A percentile compares a stretch with the other conserved stretches of the same genome.
phyloP scores from a whole-genome alignment of 768 basidiomycete species.

The Podaxis sp. region DNA sequence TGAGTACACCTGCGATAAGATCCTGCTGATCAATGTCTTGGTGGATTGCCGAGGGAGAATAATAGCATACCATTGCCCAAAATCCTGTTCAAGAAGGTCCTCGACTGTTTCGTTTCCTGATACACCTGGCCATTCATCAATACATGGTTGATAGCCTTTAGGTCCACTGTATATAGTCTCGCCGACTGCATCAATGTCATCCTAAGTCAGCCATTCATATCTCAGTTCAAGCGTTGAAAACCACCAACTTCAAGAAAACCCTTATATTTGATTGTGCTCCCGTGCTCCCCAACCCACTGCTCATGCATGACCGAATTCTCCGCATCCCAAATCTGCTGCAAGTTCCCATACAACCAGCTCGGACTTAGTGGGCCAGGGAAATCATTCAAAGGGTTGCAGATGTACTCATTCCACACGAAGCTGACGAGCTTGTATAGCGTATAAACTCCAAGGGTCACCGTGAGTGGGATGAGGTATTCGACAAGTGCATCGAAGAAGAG shows the following conservation, averaged over 20 bases:
- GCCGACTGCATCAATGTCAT: slow-evolving; percentile 23
- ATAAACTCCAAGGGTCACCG: slow-evolving; percentile 26
- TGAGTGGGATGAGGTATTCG: slow-evolving; percentile 22
- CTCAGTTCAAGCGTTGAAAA: neutral
- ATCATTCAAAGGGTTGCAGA: slow-evolving; percentile 40
- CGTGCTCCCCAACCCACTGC: slow-evolving; percentile 48
- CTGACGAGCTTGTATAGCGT: slow-evolving; percentile 30
- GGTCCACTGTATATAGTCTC: slow-evolving; percentile 58
- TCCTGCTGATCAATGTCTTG: too few species aligned
- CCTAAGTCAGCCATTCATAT: neutral
- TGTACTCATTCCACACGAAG: slow-evolving; percentile 31
- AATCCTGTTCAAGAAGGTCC: slow-evolving; percentile 38
- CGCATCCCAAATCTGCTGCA: slow-evolving; percentile 41
- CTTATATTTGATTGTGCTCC: slow-evolving; percentile 44
- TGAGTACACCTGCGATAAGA: slow-evolving; percentile 41
- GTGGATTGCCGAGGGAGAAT: neutral
- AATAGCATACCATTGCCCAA: slow-evolving; percentile 39
- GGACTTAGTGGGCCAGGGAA: slow-evolving; percentile 51
- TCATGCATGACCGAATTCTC: slow-evolving; percentile 34
- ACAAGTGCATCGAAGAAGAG: slow-evolving; percentile 6
- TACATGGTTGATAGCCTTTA: slow-evolving; percentile 63
- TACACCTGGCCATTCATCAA: slow-evolving; percentile 56
- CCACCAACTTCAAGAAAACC: slow-evolving; percentile 42
- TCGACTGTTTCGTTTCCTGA: slow-evolving; percentile 48
- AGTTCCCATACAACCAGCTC: slow-evolving; percentile 49